phyloP scores from a whole-genome alignment of 495 filamentous ascomycete species.

The Rhypophila decipiens region DNA sequence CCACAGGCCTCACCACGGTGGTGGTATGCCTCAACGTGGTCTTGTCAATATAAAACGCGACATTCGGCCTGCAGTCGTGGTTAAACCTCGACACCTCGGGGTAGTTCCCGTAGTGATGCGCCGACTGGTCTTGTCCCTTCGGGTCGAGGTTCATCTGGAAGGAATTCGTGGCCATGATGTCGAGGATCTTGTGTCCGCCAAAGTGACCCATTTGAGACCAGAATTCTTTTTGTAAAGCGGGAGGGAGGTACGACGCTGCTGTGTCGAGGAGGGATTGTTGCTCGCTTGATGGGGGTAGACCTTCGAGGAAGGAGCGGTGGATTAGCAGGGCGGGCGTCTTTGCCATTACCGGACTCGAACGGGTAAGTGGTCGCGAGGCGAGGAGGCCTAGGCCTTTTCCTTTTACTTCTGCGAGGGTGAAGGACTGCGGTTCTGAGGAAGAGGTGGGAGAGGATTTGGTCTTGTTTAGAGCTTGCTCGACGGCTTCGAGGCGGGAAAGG shows the following conservation, averaged over 20 bases:
- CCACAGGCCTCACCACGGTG: conserved; percentile 17
- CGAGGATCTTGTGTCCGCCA: conserved; percentile 13
- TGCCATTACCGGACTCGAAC: conserved; percentile 17
- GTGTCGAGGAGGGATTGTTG: conserved; percentile 16
- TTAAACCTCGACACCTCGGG: conserved; percentile 21
- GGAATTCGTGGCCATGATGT: conserved; percentile 24
- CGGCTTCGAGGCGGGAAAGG: conserved; percentile 8
- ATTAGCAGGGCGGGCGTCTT: conserved; percentile 18
- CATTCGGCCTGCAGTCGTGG: conserved; percentile 27
- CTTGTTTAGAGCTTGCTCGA: neutral
- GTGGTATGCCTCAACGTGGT: conserved; percentile 12
- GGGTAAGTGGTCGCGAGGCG: conserved; percentile 14
- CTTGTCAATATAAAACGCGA: conserved; percentile 17
- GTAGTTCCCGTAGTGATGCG: conserved; percentile 23
- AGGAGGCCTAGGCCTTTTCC: conserved; percentile 20
- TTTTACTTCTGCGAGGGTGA: conserved; percentile 8
- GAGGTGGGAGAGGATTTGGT: neutral
- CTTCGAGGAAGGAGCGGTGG: conserved; percentile 16
- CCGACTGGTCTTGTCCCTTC: too few relatives aligned
- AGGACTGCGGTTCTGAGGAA: neutral
- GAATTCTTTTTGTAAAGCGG: conserved; percentile 6
- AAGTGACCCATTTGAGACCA: conserved; percentile 11
- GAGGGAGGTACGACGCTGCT: conserved; percentile 16
- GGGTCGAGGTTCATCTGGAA: conserved; percentile 21
- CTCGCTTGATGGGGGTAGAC: neutral